Percentiles rank a stretch among this genome's conserved stretches.
Evolutionary conservation across 768 basidiomycete genomes (phyloP).

Genomic region (Mycena vitilis): DNA sequence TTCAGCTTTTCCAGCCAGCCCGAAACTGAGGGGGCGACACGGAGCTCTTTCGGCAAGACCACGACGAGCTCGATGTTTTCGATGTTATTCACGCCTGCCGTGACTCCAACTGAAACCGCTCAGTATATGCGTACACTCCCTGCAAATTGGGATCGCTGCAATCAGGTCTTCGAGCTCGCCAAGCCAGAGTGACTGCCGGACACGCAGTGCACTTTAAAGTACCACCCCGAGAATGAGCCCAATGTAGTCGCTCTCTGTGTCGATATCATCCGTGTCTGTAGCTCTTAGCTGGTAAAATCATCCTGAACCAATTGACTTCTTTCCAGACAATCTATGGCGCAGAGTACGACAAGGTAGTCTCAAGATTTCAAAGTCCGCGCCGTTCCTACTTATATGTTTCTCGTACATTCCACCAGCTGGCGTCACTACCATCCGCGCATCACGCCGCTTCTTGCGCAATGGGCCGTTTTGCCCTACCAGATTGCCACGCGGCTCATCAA

Average conservation of each 20-base stretch:
- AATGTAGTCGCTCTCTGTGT: conserved; percentile 81
- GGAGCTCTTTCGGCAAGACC: too few species aligned
- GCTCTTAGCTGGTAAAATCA: too few species aligned
- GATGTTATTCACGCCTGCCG: neutral
- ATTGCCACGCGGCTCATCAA: conserved; percentile 83
- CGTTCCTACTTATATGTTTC: too few species aligned
- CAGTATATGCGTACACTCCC: conserved; percentile 87
- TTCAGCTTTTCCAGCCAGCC: too few species aligned
- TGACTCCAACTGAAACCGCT: conserved; percentile 48
- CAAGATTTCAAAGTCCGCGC: too few species aligned
- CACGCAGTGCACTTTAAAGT: conserved; percentile 88
- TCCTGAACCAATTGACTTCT: conserved; percentile 43
- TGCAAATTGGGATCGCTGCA: conserved; percentile 88
- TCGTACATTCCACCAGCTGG: conserved; percentile 88
- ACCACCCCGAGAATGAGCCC: conserved; percentile 80
- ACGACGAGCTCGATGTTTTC: neutral
- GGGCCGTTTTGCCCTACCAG: conserved; percentile 59
- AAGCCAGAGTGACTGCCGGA: too few species aligned
- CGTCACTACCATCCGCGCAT: conserved; percentile 79
- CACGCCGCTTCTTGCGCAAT: conserved; percentile 65
- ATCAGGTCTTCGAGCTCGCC: conserved; percentile 82
- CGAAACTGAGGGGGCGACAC: too few species aligned
- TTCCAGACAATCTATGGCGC: conserved; percentile 41
- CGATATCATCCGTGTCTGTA: conserved; percentile 75
- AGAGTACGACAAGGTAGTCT: neutral